These are phyloP conservation scores for Metschnikowia bowlesiae DNA, from an alignment of 805 yeast species.

Conservation along the genomic window DNA sequence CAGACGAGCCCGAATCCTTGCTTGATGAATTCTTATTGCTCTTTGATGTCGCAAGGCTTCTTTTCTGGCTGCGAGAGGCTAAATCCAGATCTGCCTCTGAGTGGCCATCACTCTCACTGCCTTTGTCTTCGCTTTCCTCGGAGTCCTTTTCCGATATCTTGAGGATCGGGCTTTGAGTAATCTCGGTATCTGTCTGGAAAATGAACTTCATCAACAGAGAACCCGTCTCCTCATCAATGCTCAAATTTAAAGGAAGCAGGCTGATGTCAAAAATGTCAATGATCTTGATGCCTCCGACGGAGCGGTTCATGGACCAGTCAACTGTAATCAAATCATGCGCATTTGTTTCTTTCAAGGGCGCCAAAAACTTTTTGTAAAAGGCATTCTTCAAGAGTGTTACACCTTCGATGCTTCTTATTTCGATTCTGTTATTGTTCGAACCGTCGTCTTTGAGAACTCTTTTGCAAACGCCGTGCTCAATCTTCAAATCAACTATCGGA, in stretches of 20 bases:
- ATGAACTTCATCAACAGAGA: conserved; percentile 34
- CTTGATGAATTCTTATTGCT: not conserved
- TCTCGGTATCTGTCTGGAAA: conserved; percentile 21
- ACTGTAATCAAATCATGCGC: conserved; percentile 24
- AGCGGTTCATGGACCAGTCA: conserved; percentile 40
- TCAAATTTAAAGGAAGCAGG: conserved; percentile 35
- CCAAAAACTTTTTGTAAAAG: conserved; percentile 30
- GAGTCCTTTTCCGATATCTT: conserved; percentile 6
- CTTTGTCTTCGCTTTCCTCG: conserved; percentile 5
- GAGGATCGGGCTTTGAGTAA: conserved; percentile 13
- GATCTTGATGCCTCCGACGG: conserved; percentile 40
- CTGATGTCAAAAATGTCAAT: conserved; percentile 36
- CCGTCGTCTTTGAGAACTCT: conserved; percentile 37
- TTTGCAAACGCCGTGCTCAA: conserved; percentile 31
- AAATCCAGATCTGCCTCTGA: conserved; percentile 3
- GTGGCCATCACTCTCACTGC: conserved; percentile 7
- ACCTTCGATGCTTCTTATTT: conserved; percentile 36
- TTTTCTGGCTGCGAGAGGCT: conserved; percentile 1
- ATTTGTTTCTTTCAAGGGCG: conserved; percentile 18
- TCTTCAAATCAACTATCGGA: conserved; percentile 35
- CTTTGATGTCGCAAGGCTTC: not conserved
- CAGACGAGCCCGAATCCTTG: conserved; percentile 5
- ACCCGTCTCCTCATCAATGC: conserved; percentile 38
- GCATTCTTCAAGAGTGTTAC: conserved; percentile 32
- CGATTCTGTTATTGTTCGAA: conserved; percentile 34